Evolutionary conservation across 2,329 filamentous ascomycete species (phyloP).

Genomic region (Beauveria bassiana): DNA sequence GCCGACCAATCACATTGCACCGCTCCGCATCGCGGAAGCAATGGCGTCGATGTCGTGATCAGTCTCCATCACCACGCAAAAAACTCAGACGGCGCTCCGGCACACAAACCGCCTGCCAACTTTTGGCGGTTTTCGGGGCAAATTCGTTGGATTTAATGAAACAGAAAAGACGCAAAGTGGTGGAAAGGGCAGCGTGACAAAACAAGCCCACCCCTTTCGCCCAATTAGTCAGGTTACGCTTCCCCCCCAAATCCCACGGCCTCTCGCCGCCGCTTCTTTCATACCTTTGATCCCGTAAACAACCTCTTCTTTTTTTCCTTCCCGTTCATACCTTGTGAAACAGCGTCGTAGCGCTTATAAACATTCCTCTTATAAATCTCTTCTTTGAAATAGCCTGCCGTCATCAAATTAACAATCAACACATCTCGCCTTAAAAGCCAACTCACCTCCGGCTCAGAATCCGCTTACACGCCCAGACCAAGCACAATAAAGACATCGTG

Average conservation of each 20-base stretch:
- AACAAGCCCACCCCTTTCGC: not conserved
- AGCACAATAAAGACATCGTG: not conserved
- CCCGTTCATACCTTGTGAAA: not conserved
- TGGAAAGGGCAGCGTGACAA: not conserved
- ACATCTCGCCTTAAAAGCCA: not conserved
- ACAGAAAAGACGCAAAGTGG: slow-evolving; percentile 5
- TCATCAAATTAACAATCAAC: not conserved
- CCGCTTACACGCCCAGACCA: not conserved
- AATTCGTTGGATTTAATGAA: not conserved
- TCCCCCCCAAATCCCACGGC: not conserved
- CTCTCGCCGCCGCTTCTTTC: not conserved
- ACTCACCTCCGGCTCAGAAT: not conserved
- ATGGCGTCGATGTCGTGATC: slow-evolving; percentile 48
- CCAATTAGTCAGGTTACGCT: slow-evolving; percentile 11
- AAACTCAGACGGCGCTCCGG: slow-evolving; percentile 8
- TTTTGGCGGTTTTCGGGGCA: not conserved
- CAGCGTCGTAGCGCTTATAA: no score
- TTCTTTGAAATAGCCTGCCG: not conserved
- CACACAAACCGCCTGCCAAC: not conserved
- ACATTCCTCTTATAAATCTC: not conserved
- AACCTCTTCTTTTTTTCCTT: not conserved
- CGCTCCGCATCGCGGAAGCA: slow-evolving; percentile 35
- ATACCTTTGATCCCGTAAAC: not conserved
- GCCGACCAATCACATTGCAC: slow-evolving; percentile 28
- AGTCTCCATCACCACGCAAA: slow-evolving; percentile 25